These are phyloP conservation scores for Pyrenochaeta sp. DNA, from an alignment of 2,329 filamentous ascomycete species.

Conservation along the genomic window DNA sequence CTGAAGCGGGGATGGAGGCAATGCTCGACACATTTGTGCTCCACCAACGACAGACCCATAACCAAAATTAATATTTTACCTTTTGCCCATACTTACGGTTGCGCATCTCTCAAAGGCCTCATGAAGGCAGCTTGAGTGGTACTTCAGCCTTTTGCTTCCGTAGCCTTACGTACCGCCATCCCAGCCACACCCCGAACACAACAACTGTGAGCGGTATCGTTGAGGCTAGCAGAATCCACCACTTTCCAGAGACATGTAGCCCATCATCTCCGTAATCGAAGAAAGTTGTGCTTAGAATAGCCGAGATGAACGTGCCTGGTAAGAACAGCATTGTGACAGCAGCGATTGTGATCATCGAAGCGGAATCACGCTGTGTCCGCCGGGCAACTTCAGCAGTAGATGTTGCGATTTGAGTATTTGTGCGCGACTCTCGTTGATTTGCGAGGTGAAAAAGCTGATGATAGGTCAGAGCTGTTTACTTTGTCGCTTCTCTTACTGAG, in stretches of 20 bases:
- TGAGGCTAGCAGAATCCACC: conserved; percentile 26
- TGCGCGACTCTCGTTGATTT: conserved; percentile 25
- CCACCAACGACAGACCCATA: not conserved
- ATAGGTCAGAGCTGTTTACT: not conserved
- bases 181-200: conserved; percentile 23
- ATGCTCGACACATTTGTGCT: too few relatives aligned
- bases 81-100: not conserved
- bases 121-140: not conserved
- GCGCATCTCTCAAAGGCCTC: not conserved
- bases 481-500: not conserved
- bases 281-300: conserved; percentile 26
- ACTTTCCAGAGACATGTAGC: conserved; percentile 15
- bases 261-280: conserved; percentile 23
- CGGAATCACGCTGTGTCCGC: conserved; percentile 33
- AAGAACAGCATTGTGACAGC: conserved; percentile 37
- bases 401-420: conserved; percentile 26
- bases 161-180: conserved; percentile 18
- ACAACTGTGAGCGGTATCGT: conserved; percentile 22
- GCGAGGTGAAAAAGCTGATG: conserved; percentile 31
- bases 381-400: conserved; percentile 29
- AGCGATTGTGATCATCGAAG: conserved; percentile 39
- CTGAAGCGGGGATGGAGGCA: too few relatives aligned
- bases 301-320: conserved; percentile 28
- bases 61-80: not conserved
- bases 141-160: not conserved